Base-by-base conservation (phyloP, 2,329 filamentous ascomycete genomes). In the Ascomycota sp. region DNA sequence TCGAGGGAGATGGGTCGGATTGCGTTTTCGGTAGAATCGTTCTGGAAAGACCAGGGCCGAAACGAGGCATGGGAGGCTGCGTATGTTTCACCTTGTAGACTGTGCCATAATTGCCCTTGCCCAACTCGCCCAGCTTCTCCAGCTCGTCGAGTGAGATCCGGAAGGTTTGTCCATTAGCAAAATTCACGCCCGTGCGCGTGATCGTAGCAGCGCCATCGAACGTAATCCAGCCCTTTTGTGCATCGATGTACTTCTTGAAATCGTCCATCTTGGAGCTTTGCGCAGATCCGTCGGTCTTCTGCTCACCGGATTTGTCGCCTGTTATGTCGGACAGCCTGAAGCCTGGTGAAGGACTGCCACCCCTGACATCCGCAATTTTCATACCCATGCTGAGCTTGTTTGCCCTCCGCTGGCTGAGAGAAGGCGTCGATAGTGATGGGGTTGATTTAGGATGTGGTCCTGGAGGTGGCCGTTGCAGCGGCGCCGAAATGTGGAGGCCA, bases 41-140 rank as follows among this genome's bases (percentile, higher is more conserved):
- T 23, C 60, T 55, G 21, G 60, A 59, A 12, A 75, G 49, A 17
- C 70, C 69, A 30, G 61, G 59, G 1, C 70, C 67, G 35, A 74
- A 71, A 23, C 69, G 60, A 1, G 66, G 66, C 12, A 58, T 52
- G 30, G 55, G 52, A 9, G 63, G 64, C 44, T 82, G 75, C 33
- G 78, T 72, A 54, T 98, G 89, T 42, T 76, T 72, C 33, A 95
- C 89, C 52, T 89, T 94, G 64, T 92, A 95, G 4, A 98, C 89
- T 2, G 86, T 95, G 35, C 89, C 89, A 44, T 98, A 98, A 50
- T 98, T 98, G 25, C 89, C 89, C 53, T 95, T 98, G 28, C 89
- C 89, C 9, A 98, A 59, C 56, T 98, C 89, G 36, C 86, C 82
- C 33, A 95, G 49, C 2, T 81, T 86, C 43, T 95, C 82, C 5